Evolutionary conservation across 768 basidiomycete species (phyloP), one percentile per base, ranked within the genome.

Genomic region (Boletus speciosus): DNA sequence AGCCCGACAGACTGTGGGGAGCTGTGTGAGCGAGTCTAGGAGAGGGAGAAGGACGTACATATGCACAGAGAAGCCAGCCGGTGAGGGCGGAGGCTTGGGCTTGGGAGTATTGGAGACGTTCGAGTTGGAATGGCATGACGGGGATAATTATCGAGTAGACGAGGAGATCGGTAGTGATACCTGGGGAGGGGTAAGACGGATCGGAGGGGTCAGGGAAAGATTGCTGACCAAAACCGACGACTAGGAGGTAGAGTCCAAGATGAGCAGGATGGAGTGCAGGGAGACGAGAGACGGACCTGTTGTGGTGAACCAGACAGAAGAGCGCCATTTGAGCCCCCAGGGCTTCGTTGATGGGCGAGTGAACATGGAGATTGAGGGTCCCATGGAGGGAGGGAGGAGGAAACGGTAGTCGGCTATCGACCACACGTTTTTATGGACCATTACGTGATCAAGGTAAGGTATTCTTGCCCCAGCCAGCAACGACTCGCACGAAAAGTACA

Each of bases 91-190:
- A 83, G 23, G 82, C 75, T 10, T 32, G 9, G 31, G 31, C 75
- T 10, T 32, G 9, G 31, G 31, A 32, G 11, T 68, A 51, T 8
- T 64, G 61, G 52, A 85, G 73, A 6, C 52, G 64, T 59, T 83
- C 77, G 23, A 86, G 76, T 34, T 81, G 83, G 61, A 85, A 85
- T 2, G 84, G 83, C 52, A 85, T 74, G 31, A 85, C 82, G 9
- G 84, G 84, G 32, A 84, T 78, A 52, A 84, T 80, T 27, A 82
- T 73, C 5, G 82, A 81, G 60, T 85, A 85, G 10, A 82, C 78
- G n/a, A 85, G 66, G 1, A 83, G 60, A 63, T 85, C 84, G 1
- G 78, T 78, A 4, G 71, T 71, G 41, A 74, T 71, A 10, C 74
- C 73, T 75, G 27, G 37, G 21, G 41, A 31, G 37, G 25, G 23